Evolutionary conservation across 2,329 filamentous ascomycete genomes (phyloP).

Genomic region (Triangularia setosa): DNA sequence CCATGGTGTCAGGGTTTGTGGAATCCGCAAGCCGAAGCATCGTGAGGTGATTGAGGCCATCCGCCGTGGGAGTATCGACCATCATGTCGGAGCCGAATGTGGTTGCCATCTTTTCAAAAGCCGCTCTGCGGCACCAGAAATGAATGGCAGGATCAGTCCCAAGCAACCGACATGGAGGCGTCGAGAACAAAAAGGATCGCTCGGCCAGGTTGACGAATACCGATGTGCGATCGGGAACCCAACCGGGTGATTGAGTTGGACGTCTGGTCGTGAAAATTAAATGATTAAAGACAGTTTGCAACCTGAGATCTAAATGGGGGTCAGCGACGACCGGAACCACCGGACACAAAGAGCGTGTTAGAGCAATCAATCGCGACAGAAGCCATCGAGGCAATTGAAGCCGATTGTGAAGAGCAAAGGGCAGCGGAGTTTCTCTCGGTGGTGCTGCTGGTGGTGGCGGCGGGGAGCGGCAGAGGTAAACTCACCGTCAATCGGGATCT

Average conservation of each 20-base stretch:
- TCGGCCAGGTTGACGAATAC: constrained; percentile 8
- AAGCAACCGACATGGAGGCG: constrained; percentile 38
- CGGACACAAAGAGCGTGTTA: not conserved
- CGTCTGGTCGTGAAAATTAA: constrained; percentile 22
- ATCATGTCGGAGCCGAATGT: constrained; percentile 30
- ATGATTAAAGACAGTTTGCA: constrained; percentile 27
- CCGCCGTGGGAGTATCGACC: constrained; percentile 21
- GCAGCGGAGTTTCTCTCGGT: not conserved
- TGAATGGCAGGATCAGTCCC: constrained; percentile 38
- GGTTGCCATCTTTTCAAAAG: constrained; percentile 36
- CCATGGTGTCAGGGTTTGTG: constrained; percentile 24
- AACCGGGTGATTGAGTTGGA: constrained; percentile 5
- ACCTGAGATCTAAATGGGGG: constrained; percentile 16
- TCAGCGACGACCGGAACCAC: constrained; percentile 17
- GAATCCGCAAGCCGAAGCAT: constrained; percentile 13
- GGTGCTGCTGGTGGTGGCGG: not conserved
- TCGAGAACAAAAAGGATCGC: constrained; percentile 4
- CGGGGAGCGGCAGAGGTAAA: not conserved
- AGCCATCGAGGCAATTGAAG: not conserved
- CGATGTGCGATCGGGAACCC: constrained; percentile 8
- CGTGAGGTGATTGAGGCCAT: constrained; percentile 15
- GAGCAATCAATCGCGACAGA: not conserved
- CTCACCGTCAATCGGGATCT: constrained; percentile 18
- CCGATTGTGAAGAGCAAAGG: not conserved
- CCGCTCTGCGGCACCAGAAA: constrained; percentile 48